Base-by-base conservation (phyloP, 2,329 filamentous ascomycete species). In the Monosporascus ibericus region DNA sequence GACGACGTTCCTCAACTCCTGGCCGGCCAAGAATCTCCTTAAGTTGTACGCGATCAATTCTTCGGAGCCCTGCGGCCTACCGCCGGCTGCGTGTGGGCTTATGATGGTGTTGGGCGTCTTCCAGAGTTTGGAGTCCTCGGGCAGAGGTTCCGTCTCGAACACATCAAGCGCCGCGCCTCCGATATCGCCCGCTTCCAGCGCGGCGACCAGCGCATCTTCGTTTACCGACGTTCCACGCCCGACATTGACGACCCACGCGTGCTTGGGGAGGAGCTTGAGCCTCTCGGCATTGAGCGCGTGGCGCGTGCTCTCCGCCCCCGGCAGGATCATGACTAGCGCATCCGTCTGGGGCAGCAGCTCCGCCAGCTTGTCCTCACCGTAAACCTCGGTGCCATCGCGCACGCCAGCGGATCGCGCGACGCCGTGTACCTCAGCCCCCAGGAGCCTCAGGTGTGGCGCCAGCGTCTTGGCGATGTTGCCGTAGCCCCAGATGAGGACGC, bases 271-370 rank as follows among this genome's bases (percentile, higher is more conserved):
- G 46, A 76, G 62, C 57, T 67, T 70, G 44, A 85, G 63, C 7
- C 79, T 66, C 65, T 81, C 78, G 27, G 71, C 73, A 58, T 79
- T 80, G 54, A 85, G 72, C 1, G 72, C 80, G 59, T 85, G 69
- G 37, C 69, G 70, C 25, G 82, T 85, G n/a, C 73, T 70, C 8
- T 77, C 78, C 37, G 75, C 76, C 0, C 82, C 82, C 0, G 82
- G 82, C 7, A 85, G 71, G 56, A 85, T 85, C 82, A 86, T 85
- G 59, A 86, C 81, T n/a, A 86, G 72, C 0, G 81, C 83, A 60
- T 86, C 83, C 0, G 82, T 84, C 63, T 76, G 62, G 34, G 75
- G 70, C 37, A 86, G 72, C 34, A 85, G 66, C 56, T 78, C 69
- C 5, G 75, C 55, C 44, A 86, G 71, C 44, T 68, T 70, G 51